These are phyloP conservation scores for Arachnopeziza araneosa DNA, from an alignment of 2,329 filamentous ascomycete genomes.

Conservation along the genomic window DNA sequence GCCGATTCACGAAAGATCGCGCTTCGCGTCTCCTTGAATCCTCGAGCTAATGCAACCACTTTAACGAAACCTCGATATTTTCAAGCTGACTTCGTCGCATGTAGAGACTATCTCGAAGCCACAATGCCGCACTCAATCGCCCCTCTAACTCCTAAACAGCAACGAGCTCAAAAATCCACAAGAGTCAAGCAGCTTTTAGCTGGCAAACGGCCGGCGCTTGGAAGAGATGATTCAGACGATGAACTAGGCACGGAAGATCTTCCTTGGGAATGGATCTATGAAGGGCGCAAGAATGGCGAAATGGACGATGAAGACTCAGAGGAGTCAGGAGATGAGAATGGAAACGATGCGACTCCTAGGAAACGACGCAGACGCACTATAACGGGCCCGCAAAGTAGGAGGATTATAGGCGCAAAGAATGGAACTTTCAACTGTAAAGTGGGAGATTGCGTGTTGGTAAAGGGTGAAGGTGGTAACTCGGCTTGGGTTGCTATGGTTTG, in stretches of 20 bases:
- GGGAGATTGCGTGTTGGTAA: constrained; percentile 80
- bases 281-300: constrained; percentile 15
- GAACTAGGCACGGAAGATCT: constrained; percentile 59
- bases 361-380: constrained; percentile 18
- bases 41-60: constrained; percentile 16
- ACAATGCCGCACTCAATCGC: constrained; percentile 26
- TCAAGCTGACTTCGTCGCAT: neutral
- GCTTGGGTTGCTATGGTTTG: constrained; percentile 90
- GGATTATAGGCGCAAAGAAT: constrained; percentile 73
- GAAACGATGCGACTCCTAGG: constrained; percentile 12
- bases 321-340: constrained; percentile 13
- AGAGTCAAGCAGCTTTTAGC: constrained; percentile 37
- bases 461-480: constrained; percentile 79
- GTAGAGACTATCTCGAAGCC: neutral
- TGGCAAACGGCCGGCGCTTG: constrained; percentile 4
- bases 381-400: constrained; percentile 30
- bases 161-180: constrained; percentile 27
- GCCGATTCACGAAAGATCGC: constrained; percentile 10
- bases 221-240: constrained; percentile 77
- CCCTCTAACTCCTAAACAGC: constrained; percentile 11
- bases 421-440: constrained; percentile 73
- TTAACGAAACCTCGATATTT: constrained; percentile 2
- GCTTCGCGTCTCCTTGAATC: constrained; percentile 13
- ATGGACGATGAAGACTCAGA: constrained; percentile 12
- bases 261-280: constrained; percentile 70